Base-by-base conservation (phyloP, 805 yeast species). In the Sungouiella thailandica region DNA sequence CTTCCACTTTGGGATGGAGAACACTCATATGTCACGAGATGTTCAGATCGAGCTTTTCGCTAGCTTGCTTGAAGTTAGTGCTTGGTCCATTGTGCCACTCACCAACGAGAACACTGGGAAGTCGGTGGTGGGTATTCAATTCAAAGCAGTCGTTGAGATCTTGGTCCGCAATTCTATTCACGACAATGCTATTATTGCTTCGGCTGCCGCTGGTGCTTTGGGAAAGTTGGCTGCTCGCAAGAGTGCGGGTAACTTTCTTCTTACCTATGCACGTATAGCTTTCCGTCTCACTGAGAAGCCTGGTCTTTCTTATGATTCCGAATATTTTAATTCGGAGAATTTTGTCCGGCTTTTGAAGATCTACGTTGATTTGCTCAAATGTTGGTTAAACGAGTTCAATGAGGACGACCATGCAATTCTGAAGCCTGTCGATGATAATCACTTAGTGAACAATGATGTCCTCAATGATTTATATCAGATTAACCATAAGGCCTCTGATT, bases 281-380 rank as follows among this genome's bases (percentile, higher is more conserved):
- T 86, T 89, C 57, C 79, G 78, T 44, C 76, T 84, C 40, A 85
- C 80, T 42, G 96, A 87, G 39, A 78, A 77, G 41, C 79, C 85
- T 7, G 68, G 67, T 6, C 67, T 68, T 14, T 49, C 52, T n/a
- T 72, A 76, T 47, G 74, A 79, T 33, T 63, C 76, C 17, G 74
- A 77, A 2, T 78, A 76, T 47, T 54, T 80, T 25, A 71, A 79
- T 8, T 78, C 89, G 0, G 61, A 70, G 5, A 82, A 77, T 33
- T 83, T 80, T 45, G 72, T 74, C 31, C 61, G 64, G 28, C 53
- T 84, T 2, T 57, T 90, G 32, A 74, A 74, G 37, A 66, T 88
- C 0, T 93, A 89, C 44, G 82, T 85, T 2, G 95, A 86, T 19
- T 57, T 93, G 14, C 62, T 93, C 17, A 80, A 77, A 35, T 78